Evolutionary conservation across 169 alveolate species (phyloP), one percentile per base, ranked within the genome.

Genomic region (Plasmodium gaboni): DNA sequence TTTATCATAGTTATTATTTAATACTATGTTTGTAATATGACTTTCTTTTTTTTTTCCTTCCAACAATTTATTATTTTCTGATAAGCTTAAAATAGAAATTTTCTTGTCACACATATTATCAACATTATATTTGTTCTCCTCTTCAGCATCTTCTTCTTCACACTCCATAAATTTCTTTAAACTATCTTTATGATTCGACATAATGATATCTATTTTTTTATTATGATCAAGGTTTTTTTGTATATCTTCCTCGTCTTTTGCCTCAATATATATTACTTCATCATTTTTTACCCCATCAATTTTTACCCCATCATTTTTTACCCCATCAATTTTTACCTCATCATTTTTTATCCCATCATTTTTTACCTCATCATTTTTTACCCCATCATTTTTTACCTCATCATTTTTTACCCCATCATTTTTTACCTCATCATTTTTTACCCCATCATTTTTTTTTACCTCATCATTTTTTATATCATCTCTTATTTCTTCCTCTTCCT

Each of bases 121-220:
- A 5, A 5, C 64, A 5, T 48, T 13, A 17, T 61, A 48, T 38
- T 26, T 26, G 24, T 24, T 51, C 0, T 73, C 70, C 9, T 9
- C 74, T 42, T 46, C 74, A 5, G n/a, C 38, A 50, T 74, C 73
- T 57, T 53, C 90, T 8, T 67, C 83, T 70, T 80, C 70, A 69
- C 48, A 55, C 2, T 83, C 85, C 91, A 83, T 69, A 19, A 68
- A 70, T 19, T 76, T 55, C 55, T 73, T 68, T 48, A 83, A 50
- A 4, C 73, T 85, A 24, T 67, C 83, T 50, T 67, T 53, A 68
- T 83, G 91, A 9, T 76, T 83, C 8, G 91, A 83, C 91, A 83
- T 83, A 0, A 78, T 78, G 9, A 78, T 78, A 51, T 78, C 89
- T 48, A 78, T 78, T 24, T 65, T 78, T 46, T 76, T 78, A 26